Evolutionary conservation across 2,329 filamentous ascomycete species (phyloP), one percentile per base, ranked within the genome.

Genomic region (Venturia nashicola): DNA sequence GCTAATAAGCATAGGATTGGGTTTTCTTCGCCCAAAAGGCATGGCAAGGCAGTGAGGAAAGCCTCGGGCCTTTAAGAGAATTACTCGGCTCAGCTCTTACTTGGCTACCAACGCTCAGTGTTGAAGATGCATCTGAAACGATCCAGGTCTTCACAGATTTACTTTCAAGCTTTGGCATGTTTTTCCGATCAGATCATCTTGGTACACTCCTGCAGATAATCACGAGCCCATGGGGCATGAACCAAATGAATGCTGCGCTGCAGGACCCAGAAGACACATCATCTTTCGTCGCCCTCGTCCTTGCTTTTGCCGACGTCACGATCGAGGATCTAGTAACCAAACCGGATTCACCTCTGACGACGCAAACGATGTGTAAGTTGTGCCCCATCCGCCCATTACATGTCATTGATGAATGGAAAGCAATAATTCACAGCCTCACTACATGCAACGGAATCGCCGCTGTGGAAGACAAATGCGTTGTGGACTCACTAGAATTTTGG

Each of bases 401-500:
- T 9, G 3, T 16, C 27, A 32, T 27, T 62, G 16, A 39, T 23
- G 16, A 18, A 16, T 36, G 16, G n/a, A 14, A 32, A 63, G 61
- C 76, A 2, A 82, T 79, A 42, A 77, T 90, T n/a, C 84, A 82
- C 65, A 83, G 85, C 4, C 79, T 94, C 5, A 77, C 92, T 32
- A 81, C 81, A 23, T 82, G 85, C 14, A 78, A 84, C 14, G 89
- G 89, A 1, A 82, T 84, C 68, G 83, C 88, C 0, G 85, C 86
- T 1, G 82, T 82, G 4, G 89, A 93, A 64, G 88, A 94, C 69
- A 86, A 84, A 67, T 84, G 91, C 12, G 91, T 90, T 64, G 83
- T 89, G 0, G 83, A 85, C 1, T 84, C 86, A 0, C 80, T 93
- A 16, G 89, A 94, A 69, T 93, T 94, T 71, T 94, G 90, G 90